These are phyloP conservation scores for Leptoxyphium fumago DNA, from an alignment of 2,329 filamentous ascomycete genomes.

Conservation along the genomic window DNA sequence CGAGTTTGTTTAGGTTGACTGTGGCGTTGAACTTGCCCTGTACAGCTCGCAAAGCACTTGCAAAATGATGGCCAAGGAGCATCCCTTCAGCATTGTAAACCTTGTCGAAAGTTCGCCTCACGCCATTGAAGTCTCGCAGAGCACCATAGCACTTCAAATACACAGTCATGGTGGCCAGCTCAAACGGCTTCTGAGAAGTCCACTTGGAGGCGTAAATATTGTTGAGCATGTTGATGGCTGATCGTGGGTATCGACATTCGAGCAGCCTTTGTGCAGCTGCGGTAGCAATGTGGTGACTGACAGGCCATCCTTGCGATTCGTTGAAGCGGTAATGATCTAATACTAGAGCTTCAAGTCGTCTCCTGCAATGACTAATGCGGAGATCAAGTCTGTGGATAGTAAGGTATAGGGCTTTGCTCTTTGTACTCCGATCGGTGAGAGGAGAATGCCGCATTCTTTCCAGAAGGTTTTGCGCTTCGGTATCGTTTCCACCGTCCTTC, in stretches of 20 bases:
- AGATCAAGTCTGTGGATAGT: neutral
- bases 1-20: neutral
- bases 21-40: neutral
- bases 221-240: conserved; percentile 16
- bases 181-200: conserved; percentile 9
- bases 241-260: conserved; percentile 8
- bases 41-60: neutral
- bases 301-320: conserved; percentile 11
- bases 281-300: conserved; percentile 15
- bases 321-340: conserved; percentile 19
- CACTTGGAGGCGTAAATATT: conserved; percentile 13
- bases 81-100: conserved; percentile 2
- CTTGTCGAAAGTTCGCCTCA: conserved; percentile 6
- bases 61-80: neutral
- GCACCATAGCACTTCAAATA: conserved; percentile 16
- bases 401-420: too few species aligned
- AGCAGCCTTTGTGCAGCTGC: conserved; percentile 18
- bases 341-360: conserved; percentile 5
- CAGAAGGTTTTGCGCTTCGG: neutral
- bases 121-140: conserved; percentile 2
- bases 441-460: too few species aligned
- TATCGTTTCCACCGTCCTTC: conserved; percentile 7
- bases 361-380: conserved; percentile 5
- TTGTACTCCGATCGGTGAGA: too few species aligned
- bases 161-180: conserved; percentile 18